These are phyloP conservation scores for Pseudevernia furfuracea DNA, from an alignment of 495 filamentous ascomycete species.

Conservation along the genomic window DNA sequence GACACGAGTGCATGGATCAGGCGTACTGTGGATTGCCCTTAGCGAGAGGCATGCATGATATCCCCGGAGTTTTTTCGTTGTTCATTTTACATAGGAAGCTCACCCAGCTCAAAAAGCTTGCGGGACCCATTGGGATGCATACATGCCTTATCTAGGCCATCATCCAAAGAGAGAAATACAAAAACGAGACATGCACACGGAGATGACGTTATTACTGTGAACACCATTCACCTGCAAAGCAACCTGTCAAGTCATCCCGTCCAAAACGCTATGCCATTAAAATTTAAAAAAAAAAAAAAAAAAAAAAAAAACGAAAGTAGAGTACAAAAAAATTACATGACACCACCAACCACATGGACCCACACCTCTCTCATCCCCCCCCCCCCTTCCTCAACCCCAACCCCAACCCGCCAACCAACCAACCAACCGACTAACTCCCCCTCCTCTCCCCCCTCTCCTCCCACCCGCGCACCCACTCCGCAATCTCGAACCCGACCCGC, in stretches of 20 bases:
- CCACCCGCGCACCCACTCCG: conserved; percentile 25
- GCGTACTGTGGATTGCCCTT: conserved; percentile 27
- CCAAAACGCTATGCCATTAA: neutral
- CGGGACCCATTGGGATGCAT: neutral
- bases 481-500: conserved; percentile 28
- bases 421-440: conserved; percentile 12
- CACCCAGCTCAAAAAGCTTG: neutral
- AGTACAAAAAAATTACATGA: too few relatives aligned
- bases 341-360: too few relatives aligned
- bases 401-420: neutral
- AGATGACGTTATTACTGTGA: neutral
- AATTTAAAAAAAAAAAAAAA: too few relatives aligned
- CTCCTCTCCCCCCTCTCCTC: conserved; percentile 21
- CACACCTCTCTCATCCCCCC: neutral
- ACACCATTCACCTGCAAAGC: neutral
- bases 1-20: conserved; percentile 31
- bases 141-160: neutral
- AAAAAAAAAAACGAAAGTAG: too few relatives aligned
- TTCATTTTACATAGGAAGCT: neutral
- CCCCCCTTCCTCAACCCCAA: neutral
- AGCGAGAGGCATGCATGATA: conserved; percentile 24
- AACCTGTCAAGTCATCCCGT: neutral
- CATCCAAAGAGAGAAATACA: neutral
- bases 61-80: conserved; percentile 22
- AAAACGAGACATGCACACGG: neutral